A percentile compares a stretch with the other conserved stretches of the same genome.
Evolutionary conservation across 495 filamentous ascomycete species (phyloP).

Genomic region (Chaetomium fimeti): DNA sequence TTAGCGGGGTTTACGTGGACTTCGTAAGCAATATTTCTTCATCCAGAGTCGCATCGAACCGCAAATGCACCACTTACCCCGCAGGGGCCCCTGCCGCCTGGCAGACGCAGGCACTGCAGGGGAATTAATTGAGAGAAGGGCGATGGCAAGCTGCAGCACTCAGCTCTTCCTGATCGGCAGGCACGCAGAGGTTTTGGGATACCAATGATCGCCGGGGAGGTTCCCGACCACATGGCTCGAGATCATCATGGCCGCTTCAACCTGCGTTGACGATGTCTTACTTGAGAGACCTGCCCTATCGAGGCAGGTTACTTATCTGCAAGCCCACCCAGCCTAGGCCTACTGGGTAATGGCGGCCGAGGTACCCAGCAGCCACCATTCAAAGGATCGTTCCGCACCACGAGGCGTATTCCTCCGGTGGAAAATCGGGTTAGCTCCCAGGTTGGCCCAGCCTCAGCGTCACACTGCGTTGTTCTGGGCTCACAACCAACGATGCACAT

Average conservation of each 20-base stretch:
- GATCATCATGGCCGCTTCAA: not conserved
- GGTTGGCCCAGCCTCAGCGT: not conserved
- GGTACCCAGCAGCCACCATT: not conserved
- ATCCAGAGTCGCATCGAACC: not conserved
- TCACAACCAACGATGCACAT: slow-evolving; percentile 8
- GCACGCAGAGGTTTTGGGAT: not conserved
- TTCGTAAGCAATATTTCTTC: not conserved
- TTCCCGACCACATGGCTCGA: not conserved
- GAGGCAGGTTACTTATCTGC: not conserved
- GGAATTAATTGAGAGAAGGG: not conserved
- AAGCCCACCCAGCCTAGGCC: not conserved
- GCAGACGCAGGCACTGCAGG: not conserved
- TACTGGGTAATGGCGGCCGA: not conserved
- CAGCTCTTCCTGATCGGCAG: slow-evolving; percentile 10
- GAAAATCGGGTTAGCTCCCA: not conserved
- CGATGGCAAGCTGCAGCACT: not conserved
- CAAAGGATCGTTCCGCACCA: slow-evolving; percentile 1
- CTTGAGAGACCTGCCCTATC: not conserved
- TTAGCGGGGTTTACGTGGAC: not conserved
- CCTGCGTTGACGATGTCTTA: not conserved
- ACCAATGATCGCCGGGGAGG: not conserved
- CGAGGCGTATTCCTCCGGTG: not conserved
- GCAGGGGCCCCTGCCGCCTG: not conserved
- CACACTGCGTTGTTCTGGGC: not conserved
- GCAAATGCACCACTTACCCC: not conserved